These are phyloP conservation scores for Cenchrus purpureus DNA, from an alignment of 176 grass and related monocot genomes.

Conservation along the genomic window DNA sequence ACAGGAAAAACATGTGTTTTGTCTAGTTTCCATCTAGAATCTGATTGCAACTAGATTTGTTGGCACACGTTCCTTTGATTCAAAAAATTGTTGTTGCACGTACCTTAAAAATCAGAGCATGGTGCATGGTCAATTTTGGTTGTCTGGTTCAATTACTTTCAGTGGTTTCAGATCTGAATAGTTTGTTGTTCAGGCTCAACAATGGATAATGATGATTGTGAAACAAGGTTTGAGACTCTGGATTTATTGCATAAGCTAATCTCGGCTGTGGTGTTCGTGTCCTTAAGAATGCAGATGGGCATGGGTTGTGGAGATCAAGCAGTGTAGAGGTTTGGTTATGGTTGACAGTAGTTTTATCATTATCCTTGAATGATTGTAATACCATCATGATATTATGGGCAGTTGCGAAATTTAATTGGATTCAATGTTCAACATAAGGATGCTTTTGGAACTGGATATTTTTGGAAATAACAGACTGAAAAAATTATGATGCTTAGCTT, in stretches of 20 bases:
- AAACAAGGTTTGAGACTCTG: not conserved
- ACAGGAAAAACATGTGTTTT: too few species aligned
- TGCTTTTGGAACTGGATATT: not conserved
- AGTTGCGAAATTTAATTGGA: not conserved
- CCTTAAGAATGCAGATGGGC: not conserved
- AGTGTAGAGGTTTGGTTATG: not conserved
- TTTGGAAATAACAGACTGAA: too few species aligned
- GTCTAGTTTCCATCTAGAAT: too few species aligned
- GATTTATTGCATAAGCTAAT: not conserved
- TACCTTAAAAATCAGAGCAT: too few species aligned
- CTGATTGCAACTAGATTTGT: too few species aligned
- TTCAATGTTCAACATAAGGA: not conserved
- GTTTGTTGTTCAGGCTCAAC: not conserved
- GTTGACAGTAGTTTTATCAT: not conserved
- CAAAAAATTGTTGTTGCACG: too few species aligned
- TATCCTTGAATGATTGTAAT: not conserved
- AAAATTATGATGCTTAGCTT: not conserved
- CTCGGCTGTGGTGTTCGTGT: not conserved
- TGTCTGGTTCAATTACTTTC: not conserved
- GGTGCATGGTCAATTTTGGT: not conserved
- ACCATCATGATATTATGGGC: not conserved
- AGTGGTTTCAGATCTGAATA: constrained; percentile 3
- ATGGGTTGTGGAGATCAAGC: not conserved
- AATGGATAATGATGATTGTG: not conserved
- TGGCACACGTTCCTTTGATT: too few species aligned